These are phyloP conservation scores for Agarophyton chilense DNA, from an alignment of 23 red algal genomes.

Conservation along the genomic window DNA sequence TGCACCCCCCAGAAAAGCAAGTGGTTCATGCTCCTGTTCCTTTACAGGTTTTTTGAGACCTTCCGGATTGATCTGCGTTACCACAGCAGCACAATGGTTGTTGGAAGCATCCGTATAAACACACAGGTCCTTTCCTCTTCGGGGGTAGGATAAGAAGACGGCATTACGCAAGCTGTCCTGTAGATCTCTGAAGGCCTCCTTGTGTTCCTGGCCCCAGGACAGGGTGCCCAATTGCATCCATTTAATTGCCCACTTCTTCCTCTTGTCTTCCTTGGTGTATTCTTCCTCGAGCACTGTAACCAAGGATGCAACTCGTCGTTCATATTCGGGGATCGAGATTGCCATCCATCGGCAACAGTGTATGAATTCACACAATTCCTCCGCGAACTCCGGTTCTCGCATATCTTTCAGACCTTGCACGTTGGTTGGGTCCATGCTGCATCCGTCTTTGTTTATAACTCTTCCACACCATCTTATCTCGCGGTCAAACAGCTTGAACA, in stretches of 20 bases:
- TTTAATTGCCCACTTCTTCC: not conserved
- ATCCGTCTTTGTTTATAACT: not conserved
- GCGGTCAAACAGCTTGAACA: not conserved
- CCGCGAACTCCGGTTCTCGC: conserved; percentile 25
- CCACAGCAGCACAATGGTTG: not conserved
- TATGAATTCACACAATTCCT: conserved; percentile 46
- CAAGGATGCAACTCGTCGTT: not conserved
- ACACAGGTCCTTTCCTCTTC: conserved; percentile 12
- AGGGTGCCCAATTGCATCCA: not conserved
- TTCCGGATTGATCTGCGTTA: conserved; percentile 1
- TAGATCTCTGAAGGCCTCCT: not conserved
- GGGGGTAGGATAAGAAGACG: conserved; percentile 12
- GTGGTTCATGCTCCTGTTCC: conserved; percentile 30
- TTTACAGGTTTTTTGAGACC: not conserved
- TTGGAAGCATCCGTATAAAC: conserved; percentile 55
- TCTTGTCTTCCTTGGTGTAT: not conserved
- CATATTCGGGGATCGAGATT: conserved; percentile 15
- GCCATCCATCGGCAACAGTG: conserved; percentile 43
- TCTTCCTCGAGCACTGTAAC: not conserved
- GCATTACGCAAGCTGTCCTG: not conserved
- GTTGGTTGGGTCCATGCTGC: not conserved
- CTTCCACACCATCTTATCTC: conserved; percentile 44
- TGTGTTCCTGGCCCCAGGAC: not conserved
- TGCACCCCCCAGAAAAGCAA: conserved; percentile 1
- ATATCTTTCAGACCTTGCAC: conserved; percentile 1